These are phyloP conservation scores for Colletotrichum kahawae DNA, from an alignment of 2,329 filamentous ascomycete genomes.

Conservation along the genomic window DNA sequence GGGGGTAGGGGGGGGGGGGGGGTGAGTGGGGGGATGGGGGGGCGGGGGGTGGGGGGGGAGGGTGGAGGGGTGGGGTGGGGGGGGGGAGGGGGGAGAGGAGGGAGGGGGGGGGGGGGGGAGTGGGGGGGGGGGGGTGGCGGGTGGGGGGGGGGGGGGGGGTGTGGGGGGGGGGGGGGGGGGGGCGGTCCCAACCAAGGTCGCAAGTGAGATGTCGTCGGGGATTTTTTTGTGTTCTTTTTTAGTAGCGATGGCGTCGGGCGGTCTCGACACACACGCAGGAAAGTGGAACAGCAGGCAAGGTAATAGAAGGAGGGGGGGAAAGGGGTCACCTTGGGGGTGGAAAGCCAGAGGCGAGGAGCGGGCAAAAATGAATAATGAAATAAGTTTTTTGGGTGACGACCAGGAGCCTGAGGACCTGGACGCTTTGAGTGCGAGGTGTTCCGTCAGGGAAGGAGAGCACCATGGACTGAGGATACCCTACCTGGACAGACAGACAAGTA, in stretches of 20 bases:
- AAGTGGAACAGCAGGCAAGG: conserved; percentile 11
- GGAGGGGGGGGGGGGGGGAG: too few species aligned
- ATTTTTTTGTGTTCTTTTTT: conserved; percentile 16
- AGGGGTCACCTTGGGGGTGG: neutral
- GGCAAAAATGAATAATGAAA: neutral
- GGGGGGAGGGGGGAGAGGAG: too few species aligned
- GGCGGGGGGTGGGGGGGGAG: too few species aligned
- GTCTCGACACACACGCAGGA: conserved; percentile 14
- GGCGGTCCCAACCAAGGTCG: conserved; percentile 12
- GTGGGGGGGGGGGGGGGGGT: accelerated
- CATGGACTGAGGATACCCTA: neutral
- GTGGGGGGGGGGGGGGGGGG: neutral
- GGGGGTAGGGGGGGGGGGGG: too few species aligned
- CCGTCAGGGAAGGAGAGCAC: neutral
- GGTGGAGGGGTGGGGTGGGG: too few species aligned
- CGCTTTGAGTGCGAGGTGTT: neutral
- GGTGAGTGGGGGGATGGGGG: too few species aligned
- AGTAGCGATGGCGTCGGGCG: conserved; percentile 11
- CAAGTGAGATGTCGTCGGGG: conserved; percentile 21
- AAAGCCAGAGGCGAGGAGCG: neutral
- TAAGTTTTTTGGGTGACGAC: neutral
- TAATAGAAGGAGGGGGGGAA: neutral
- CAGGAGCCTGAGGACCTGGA: neutral
- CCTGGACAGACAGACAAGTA: neutral
- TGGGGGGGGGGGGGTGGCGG: neutral